A percentile compares a stretch with the other conserved stretches of the same genome.
These are phyloP conservation scores for Castanospermum australe DNA, from an alignment of 306 rosid species.

Conservation along the genomic window DNA sequence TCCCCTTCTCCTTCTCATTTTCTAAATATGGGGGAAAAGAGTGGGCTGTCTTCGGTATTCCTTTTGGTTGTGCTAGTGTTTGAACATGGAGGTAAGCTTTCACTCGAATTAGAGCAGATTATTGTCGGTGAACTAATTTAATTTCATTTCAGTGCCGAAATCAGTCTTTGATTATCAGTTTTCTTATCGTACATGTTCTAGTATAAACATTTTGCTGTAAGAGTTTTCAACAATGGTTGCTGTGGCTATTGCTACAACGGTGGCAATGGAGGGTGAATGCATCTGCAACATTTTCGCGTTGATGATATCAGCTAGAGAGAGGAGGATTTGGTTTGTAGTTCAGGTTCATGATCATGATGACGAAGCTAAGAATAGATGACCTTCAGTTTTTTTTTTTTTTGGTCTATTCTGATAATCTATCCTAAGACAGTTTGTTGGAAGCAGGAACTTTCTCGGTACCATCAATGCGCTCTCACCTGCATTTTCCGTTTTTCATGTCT, in stretches of 20 bases:
- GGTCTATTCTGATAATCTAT: slow-evolving; percentile 24
- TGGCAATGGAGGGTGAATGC: not conserved
- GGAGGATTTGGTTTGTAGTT: not conserved
- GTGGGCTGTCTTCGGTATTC: not conserved
- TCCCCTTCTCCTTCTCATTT: not conserved
- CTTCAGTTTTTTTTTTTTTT: slow-evolving; percentile 21
- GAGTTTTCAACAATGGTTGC: not conserved
- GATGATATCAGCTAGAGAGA: slow-evolving; percentile 3
- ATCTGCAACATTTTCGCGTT: not conserved
- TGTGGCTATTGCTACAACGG: not conserved
- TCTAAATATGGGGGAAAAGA: not conserved
- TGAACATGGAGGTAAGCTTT: slow-evolving; percentile 1
- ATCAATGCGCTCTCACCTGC: slow-evolving; percentile 38
- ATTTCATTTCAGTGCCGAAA: slow-evolving; percentile 19
- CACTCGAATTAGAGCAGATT: slow-evolving; percentile 25
- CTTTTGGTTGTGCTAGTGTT: slow-evolving; percentile 23
- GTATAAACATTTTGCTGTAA: not conserved
- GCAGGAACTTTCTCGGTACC: slow-evolving; percentile 33
- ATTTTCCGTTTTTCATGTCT: slow-evolving; percentile 40
- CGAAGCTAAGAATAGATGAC: slow-evolving; percentile 25
- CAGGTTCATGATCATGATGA: not conserved
- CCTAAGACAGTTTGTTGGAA: slow-evolving; percentile 28
- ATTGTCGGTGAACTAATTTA: slow-evolving; percentile 34
- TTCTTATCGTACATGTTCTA: not conserved
- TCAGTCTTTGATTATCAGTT: not conserved